Evolutionary conservation across 441 rosid genomes (phyloP).

Genomic region (Brassica hybrid): DNA sequence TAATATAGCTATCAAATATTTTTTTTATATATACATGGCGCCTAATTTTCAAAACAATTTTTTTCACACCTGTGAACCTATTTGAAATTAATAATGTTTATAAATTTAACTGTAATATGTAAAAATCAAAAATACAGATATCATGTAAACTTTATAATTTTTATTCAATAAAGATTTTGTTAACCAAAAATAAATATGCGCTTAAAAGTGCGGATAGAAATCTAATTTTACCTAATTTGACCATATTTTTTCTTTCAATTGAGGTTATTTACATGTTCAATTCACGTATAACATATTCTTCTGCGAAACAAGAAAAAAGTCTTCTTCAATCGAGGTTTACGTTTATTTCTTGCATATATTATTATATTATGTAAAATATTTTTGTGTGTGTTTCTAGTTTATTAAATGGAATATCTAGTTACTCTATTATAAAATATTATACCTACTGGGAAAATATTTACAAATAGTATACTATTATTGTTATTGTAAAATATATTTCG

Average conservation of each 20-base stretch:
- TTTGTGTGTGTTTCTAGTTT: not conserved
- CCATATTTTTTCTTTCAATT: no score
- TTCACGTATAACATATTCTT: not conserved
- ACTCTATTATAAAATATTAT: not conserved
- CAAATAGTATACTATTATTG: not conserved
- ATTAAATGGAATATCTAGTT: not conserved
- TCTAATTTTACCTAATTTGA: not conserved
- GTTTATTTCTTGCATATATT: not conserved
- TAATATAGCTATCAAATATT: not conserved
- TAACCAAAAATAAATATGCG: no score
- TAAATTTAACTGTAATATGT: not conserved
- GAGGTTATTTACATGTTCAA: not conserved
- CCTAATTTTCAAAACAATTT: not conserved
- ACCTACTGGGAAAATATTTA: not conserved
- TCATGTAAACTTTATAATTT: not conserved
- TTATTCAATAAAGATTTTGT: not conserved
- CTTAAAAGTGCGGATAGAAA: not conserved
- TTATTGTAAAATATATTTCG: not conserved
- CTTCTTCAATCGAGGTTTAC: not conserved
- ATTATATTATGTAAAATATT: not conserved
- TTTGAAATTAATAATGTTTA: not conserved
- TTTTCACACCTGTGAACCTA: not conserved
- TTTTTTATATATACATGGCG: not conserved
- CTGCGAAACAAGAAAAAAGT: not conserved
- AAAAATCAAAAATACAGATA: not conserved